A percentile compares a stretch with the other conserved stretches of the same genome.
Conservation (phyloP, 2,329 filamentous ascomycete species). For the Chaetomium sp. region DNA sequence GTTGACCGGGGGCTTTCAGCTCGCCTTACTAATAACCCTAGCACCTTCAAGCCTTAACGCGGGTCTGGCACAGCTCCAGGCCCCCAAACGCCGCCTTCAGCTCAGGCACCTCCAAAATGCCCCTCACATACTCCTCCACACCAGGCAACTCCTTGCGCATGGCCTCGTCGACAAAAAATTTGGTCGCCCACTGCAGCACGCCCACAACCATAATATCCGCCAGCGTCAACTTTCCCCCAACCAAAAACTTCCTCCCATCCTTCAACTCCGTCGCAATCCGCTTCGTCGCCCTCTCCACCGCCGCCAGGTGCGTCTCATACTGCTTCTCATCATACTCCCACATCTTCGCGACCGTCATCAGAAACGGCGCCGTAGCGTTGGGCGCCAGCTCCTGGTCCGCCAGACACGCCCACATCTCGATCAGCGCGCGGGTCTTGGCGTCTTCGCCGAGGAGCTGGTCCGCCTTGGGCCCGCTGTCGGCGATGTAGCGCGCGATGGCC, state of each 20-base stretch:
- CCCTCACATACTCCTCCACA: conserved; percentile 28
- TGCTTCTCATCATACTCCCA: conserved; percentile 24
- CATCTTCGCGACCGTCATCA: conserved; percentile 28
- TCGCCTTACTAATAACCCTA: background rate
- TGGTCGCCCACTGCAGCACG: conserved; percentile 21
- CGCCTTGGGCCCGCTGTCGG: conserved; percentile 38
- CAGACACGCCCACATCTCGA: conserved; percentile 42
- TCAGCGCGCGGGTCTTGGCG: conserved; percentile 33
- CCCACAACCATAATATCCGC: conserved; percentile 33
- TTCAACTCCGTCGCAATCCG: conserved; percentile 28
- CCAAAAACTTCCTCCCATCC: conserved; percentile 32
- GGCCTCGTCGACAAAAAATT: conserved; percentile 29
- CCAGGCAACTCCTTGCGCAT: conserved; percentile 30
- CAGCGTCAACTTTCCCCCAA: conserved; percentile 33
- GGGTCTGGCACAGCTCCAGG: conserved; percentile 28
- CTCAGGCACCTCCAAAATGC: conserved; percentile 28
- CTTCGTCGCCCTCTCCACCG: conserved; percentile 27
- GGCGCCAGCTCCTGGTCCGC: conserved; percentile 32
- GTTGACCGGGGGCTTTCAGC: no score
- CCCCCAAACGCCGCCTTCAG: conserved; percentile 30
- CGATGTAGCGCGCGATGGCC: conserved; percentile 43
- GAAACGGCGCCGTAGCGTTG: conserved; percentile 19
- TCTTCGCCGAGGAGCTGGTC: conserved; percentile 40
- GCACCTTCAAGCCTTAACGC: conserved; percentile 3
- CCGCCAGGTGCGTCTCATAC: conserved; percentile 18